Evolutionary conservation across 1,284 basidiomycete genomes (phyloP).

Genomic region (Lentinula novae-zelandiae): DNA sequence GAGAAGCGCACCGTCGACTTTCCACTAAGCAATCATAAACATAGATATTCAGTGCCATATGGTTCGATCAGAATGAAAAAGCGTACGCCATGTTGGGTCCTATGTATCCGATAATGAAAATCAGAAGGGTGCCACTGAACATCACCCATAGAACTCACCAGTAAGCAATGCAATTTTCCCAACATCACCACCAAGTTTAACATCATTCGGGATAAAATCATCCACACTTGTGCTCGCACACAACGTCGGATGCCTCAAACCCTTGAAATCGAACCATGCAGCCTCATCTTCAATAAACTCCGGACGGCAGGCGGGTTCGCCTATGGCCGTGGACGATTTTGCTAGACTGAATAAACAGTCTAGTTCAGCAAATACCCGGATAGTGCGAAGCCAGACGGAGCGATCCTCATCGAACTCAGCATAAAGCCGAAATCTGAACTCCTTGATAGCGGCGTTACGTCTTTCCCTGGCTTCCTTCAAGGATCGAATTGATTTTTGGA

Average conservation of each 20-base stretch:
- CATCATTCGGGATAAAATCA: constrained; percentile 92
- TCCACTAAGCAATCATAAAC: constrained; percentile 44
- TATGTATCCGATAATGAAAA: constrained; percentile 22
- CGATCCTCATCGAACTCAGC: constrained; percentile 87
- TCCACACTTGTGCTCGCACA: constrained; percentile 55
- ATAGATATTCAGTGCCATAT: not conserved
- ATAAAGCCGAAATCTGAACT: constrained; percentile 79
- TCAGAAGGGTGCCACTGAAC: not conserved
- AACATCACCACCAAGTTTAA: constrained; percentile 77
- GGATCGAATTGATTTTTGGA: constrained; percentile 67
- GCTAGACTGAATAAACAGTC: constrained; percentile 95
- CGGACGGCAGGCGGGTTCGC: constrained; percentile 91
- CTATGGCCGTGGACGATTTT: constrained; percentile 85
- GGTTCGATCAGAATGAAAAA: not conserved
- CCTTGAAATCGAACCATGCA: constrained; percentile 76
- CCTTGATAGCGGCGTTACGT: constrained; percentile 72
- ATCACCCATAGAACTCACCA: constrained; percentile 44
- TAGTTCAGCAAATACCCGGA: constrained; percentile 80
- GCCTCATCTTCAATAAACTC: constrained; percentile 74
- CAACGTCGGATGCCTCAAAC: constrained; percentile 85
- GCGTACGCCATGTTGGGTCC: constrained; percentile 90
- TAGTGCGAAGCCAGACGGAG: constrained; percentile 71
- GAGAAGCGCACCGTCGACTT: constrained; percentile 72
- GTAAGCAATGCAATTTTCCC: constrained; percentile 88
- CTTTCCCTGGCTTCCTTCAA: constrained; percentile 93